phyloP scores from a whole-genome alignment of 148 eudicot genomes.

The Chenopodium quinoa region DNA sequence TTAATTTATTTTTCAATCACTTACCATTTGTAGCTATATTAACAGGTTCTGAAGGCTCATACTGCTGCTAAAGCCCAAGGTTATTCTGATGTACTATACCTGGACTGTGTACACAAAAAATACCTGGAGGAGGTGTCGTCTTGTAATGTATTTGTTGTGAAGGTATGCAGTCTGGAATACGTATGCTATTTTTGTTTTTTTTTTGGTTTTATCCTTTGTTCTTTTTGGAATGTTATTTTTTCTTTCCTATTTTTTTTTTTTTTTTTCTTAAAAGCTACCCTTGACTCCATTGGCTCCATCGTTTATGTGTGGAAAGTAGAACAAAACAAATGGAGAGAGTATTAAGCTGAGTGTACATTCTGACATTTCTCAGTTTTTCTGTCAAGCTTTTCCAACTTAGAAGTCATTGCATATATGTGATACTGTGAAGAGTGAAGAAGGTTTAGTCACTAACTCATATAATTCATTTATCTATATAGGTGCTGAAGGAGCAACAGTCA shows the following conservation, averaged over 20 bases:
- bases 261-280: too few relatives aligned
- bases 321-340: not conserved
- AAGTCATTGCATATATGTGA: not conserved
- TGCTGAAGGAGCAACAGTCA: not conserved
- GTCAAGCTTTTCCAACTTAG: not conserved
- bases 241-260: too few relatives aligned
- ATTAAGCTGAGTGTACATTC: not conserved
- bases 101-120: conserved; percentile 79
- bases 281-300: not conserved
- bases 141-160: conserved; percentile 86
- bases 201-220: not conserved
- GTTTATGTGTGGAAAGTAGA: not conserved
- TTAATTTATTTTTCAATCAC: not conserved
- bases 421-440: not conserved
- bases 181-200: not conserved
- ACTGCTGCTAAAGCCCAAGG: conserved; percentile 92
- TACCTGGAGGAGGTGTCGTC: conserved; percentile 97
- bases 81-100: conserved; percentile 84
- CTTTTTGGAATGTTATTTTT: not conserved
- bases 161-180: conserved; percentile 47
- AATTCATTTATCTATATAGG: too few relatives aligned
- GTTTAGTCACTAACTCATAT: not conserved
- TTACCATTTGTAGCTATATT: not conserved
- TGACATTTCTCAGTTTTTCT: not conserved
- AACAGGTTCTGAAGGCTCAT: conserved; percentile 82